A percentile compares a stretch with the other conserved stretches of the same genome.
These are phyloP conservation scores for Edaphochlamys debaryana DNA, from an alignment of 139 green algal genomes.

Conservation along the genomic window DNA sequence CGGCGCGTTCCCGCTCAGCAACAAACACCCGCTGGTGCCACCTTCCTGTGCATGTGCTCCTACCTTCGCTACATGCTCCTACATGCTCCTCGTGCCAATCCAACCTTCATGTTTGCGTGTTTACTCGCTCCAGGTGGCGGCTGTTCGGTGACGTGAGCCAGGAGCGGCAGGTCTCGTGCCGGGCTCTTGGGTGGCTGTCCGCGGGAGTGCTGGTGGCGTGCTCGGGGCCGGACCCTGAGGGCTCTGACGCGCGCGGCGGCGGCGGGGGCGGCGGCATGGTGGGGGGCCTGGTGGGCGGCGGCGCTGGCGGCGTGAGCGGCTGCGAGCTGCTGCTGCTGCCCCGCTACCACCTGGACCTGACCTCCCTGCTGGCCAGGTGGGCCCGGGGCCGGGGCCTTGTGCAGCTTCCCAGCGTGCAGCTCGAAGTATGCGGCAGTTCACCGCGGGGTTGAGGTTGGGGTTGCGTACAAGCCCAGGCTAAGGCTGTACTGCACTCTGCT, in stretches of 20 bases:
- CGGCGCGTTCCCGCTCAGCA: no score
- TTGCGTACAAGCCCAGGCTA: no score
- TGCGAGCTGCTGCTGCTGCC: conserved; percentile 88
- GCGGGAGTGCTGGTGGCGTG: conserved; percentile 51
- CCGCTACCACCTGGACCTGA: conserved; percentile 87
- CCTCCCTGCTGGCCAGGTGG: conserved; percentile 69
- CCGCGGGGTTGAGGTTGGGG: no score
- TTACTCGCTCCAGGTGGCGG: conserved; percentile 78
- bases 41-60: no score
- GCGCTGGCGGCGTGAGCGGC: not conserved
- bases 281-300: not conserved
- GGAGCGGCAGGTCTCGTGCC: conserved; percentile 69
- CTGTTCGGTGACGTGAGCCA: conserved; percentile 92
- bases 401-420: no score
- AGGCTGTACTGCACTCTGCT: no score
- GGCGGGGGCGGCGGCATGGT: not conserved
- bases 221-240: conserved; percentile 20
- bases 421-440: no score
- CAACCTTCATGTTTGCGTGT: no score
- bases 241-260: not conserved
- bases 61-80: no score
- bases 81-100: no score
- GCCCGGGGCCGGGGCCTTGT: not conserved
- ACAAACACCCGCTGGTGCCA: no score
- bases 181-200: conserved; percentile 72